phyloP scores from a whole-genome alignment of 176 grass and related monocot genomes.

The Oryza rufipogon region DNA sequence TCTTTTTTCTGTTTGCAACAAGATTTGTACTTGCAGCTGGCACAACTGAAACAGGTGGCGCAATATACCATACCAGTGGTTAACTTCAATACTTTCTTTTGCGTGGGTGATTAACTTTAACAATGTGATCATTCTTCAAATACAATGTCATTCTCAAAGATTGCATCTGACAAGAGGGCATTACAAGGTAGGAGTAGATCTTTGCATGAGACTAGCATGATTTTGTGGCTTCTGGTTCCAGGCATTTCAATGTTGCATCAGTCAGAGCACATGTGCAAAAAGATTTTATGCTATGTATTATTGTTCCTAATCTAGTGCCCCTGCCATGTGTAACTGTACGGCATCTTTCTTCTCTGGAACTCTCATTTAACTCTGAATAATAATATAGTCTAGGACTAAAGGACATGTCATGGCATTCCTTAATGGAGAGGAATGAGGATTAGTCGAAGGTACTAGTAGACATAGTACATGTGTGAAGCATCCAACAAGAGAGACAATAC shows the following conservation, averaged over 20 bases:
- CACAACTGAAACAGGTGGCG: constrained; percentile 4
- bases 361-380: neutral
- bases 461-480: constrained; percentile 1
- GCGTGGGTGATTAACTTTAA: neutral
- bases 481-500: constrained; percentile 5
- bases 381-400: neutral
- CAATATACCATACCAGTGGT: neutral
- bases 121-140: neutral
- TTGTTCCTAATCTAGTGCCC: neutral
- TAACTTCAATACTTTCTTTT: too few species aligned
- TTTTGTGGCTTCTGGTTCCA: neutral
- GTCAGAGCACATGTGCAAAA: constrained; percentile 24
- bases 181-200: neutral
- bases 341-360: neutral
- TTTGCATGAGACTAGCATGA: neutral
- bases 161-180: neutral
- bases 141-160: neutral
- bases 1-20: neutral
- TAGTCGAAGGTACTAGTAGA: neutral
- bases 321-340: constrained; percentile 35
- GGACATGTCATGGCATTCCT: neutral
- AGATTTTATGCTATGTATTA: constrained; percentile 12
- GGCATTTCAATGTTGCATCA: neutral
- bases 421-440: neutral
- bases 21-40: constrained; percentile 4